A percentile compares a stretch with the other conserved stretches of the same genome.
Evolutionary conservation across 2,329 filamentous ascomycete genomes (phyloP).

Genomic region (Amylocarpus encephaloides): DNA sequence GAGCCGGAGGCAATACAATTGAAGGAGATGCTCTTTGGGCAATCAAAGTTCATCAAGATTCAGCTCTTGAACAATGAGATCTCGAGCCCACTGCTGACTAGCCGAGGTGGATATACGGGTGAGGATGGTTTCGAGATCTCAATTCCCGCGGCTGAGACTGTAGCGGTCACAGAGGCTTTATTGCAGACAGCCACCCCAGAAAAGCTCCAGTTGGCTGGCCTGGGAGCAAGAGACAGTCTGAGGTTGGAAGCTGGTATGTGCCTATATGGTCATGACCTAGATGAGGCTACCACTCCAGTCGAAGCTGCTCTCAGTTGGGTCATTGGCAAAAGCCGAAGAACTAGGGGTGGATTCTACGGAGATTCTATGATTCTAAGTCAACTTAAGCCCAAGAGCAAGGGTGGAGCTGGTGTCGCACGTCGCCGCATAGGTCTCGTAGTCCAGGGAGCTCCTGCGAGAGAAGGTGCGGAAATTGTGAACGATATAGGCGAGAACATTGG

Average conservation of each 20-base stretch:
- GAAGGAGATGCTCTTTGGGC: slow-evolving; percentile 73
- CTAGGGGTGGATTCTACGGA: slow-evolving; percentile 73
- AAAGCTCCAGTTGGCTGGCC: slow-evolving; percentile 70
- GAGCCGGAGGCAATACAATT: slow-evolving; percentile 46
- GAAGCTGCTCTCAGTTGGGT: slow-evolving; percentile 70
- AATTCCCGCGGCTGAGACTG: slow-evolving; percentile 61
- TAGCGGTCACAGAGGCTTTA: slow-evolving; percentile 57
- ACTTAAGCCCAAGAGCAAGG: slow-evolving; percentile 65
- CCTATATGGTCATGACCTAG: slow-evolving; percentile 96
- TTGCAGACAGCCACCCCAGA: slow-evolving; percentile 48
- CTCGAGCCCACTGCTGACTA: slow-evolving; percentile 60
- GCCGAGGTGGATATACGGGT: slow-evolving; percentile 89
- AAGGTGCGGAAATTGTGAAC: slow-evolving; percentile 72
- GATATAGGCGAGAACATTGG: slow-evolving; percentile 64
- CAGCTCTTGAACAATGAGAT: slow-evolving; percentile 47
- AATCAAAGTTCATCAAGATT: slow-evolving; percentile 60
- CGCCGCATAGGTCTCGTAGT: slow-evolving; percentile 77
- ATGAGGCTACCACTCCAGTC: slow-evolving; percentile 68
- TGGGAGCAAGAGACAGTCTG: slow-evolving; percentile 86
- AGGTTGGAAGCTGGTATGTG: slow-evolving; percentile 97
- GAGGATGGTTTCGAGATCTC: slow-evolving; percentile 98
- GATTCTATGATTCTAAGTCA: slow-evolving; percentile 71
- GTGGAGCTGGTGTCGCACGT: slow-evolving; percentile 61
- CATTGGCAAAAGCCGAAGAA: slow-evolving; percentile 69
- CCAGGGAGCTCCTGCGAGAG: slow-evolving; percentile 80